Base-by-base conservation (phyloP, 257 asterid genomes). In the Primulina huaijiensis region DNA sequence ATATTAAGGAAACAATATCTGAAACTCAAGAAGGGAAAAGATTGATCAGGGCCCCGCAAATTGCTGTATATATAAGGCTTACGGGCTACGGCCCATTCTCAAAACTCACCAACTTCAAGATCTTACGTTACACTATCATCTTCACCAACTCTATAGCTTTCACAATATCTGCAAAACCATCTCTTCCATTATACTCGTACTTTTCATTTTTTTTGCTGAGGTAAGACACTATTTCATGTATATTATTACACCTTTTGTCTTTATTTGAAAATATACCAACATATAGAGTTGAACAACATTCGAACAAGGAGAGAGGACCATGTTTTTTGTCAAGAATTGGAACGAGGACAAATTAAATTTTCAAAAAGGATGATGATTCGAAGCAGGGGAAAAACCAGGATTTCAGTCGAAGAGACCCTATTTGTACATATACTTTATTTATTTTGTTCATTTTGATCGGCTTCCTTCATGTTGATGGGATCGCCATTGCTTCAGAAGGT, bases 51-150 rank as follows among this genome's bases (percentile, higher is more conserved):
- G 67, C 29, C 82, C 87, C 81, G 75, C 72, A 10, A 67, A 27
- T 30, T 73, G 66, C 5, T 50, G 57, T 50, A 50, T 50, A 50
- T 50, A 50, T 16, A 50, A 5, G 20, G 57, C 21, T 50, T 2
- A 1, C 57, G 16, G 0, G 21, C 57, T 2, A 1, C 57, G 16
- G 0, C 57, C 57, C 57, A 50, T 50, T 50, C 57, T 50, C 20
- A 56, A 73, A 64, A 34, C 74, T 76, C 67, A 57, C 46, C 76
- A 56, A 75, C 79, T 81, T 80, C 81, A 78, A 78, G 76, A 73
- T 72, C 79, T 43, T 8, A 3, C 19, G 4, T 43, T 43, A 43
- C 55, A 43, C 55, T 43, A 43, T 43, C 55, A n/a, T 14, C 55
- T 77, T 52, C 60, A 75, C 65, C 64, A 76, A 50, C 72, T 76